Percentiles rank a stretch among this genome's conserved stretches.
Evolutionary conservation across 768 basidiomycete genomes (phyloP).

Genomic region (Kondoa malvinella): DNA sequence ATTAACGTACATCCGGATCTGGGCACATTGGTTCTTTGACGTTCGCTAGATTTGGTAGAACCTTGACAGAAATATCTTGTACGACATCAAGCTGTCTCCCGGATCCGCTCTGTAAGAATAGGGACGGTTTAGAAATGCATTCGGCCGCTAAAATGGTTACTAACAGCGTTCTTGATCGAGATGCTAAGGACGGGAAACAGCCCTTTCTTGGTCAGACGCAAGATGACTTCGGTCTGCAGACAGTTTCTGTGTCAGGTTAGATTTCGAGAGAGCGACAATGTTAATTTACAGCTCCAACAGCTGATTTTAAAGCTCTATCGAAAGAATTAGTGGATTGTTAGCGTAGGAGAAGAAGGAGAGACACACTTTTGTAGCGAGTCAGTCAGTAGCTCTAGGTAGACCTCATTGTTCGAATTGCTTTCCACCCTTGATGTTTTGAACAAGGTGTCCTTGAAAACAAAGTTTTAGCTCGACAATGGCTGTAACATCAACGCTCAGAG

Average conservation of each 20-base stretch:
- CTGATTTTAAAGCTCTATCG: neutral
- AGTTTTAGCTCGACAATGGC: neutral
- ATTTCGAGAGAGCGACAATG: neutral
- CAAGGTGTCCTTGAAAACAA: neutral
- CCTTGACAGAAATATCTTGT: neutral
- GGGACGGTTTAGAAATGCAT: neutral
- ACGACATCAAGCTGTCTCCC: neutral
- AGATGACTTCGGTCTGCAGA: neutral
- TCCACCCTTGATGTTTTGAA: neutral
- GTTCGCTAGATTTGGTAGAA: neutral
- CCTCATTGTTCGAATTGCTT: neutral
- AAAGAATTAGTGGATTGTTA: neutral
- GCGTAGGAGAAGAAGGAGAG: neutral
- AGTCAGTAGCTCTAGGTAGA: neutral
- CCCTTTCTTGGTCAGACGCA: neutral
- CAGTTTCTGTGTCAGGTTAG: too few species aligned
- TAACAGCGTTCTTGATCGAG: neutral
- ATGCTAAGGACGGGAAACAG: neutral
- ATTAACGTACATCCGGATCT: neutral
- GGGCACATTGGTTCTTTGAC: neutral
- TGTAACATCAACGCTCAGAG: neutral
- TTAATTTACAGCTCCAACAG: neutral
- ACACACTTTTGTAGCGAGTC: neutral
- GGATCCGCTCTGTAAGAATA: neutral
- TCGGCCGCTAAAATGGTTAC: neutral